phyloP scores from a whole-genome alignment of 2,329 filamentous ascomycete species.

The Clarireedia paspali region DNA sequence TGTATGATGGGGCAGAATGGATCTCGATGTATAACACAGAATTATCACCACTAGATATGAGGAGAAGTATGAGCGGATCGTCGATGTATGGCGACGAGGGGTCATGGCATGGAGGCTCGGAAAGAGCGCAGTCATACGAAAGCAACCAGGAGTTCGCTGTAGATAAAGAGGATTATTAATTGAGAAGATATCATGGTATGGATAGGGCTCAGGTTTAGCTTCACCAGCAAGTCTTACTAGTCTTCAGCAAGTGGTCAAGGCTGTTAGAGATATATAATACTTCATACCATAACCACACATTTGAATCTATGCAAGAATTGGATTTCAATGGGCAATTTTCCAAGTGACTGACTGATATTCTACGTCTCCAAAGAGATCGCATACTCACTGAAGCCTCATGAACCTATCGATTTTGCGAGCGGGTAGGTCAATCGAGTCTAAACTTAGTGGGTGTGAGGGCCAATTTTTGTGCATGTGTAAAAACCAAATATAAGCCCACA shows the following conservation, averaged over 20 bases:
- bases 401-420: no score
- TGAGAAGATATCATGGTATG: not conserved
- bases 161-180: not conserved
- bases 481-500: no score
- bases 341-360: no score
- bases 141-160: not conserved
- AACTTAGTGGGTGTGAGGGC: not conserved
- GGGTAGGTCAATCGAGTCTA: no score
- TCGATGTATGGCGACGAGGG: not conserved
- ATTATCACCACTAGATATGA: not conserved
- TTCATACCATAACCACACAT: no score
- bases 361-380: no score
- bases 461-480: not conserved
- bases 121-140: not conserved
- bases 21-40: not conserved
- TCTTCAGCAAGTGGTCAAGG: no score
- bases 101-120: not conserved
- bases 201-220: not conserved
- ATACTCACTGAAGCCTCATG: no score
- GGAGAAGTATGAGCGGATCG: not conserved
- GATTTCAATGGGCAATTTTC: no score
- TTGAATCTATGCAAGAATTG: no score
- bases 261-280: no score
- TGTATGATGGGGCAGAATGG: slow-evolving; percentile 1
- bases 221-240: not conserved